phyloP scores from a whole-genome alignment of 2,329 filamentous ascomycete species.

The Aspergillus glaucus region DNA sequence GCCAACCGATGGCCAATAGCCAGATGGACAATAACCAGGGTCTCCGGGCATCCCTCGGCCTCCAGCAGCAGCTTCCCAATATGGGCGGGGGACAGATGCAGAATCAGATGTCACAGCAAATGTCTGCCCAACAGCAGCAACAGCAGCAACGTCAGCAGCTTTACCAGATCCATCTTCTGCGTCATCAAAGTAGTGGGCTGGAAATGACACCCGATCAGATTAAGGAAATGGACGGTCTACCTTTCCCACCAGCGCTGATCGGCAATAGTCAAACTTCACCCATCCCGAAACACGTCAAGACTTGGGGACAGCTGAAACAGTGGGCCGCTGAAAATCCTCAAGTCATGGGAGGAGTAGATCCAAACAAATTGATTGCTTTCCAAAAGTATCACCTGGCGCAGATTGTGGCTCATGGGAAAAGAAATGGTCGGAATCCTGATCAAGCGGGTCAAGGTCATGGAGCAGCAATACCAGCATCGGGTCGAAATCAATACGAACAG shows the following conservation, averaged over 20 bases:
- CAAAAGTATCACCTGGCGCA: constrained; percentile 43
- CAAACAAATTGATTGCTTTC: constrained; percentile 34
- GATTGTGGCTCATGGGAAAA: constrained; percentile 25
- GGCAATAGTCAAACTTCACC: constrained; percentile 27
- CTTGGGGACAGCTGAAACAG: constrained; percentile 53
- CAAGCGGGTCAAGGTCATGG: constrained; percentile 18
- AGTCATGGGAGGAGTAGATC: constrained; percentile 35
- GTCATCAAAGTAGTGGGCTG: constrained; percentile 25
- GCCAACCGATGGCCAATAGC: constrained; percentile 23
- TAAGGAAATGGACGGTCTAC: constrained; percentile 38
- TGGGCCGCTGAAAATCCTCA: constrained; percentile 45
- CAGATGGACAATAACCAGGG: constrained; percentile 29
- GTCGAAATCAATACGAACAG: constrained; percentile 24
- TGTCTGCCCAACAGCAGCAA: constrained; percentile 28
- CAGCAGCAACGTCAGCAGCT: constrained; percentile 26
- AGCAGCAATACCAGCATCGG: constrained; percentile 18
- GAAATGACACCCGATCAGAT: constrained; percentile 37
- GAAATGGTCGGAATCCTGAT: constrained; percentile 14
- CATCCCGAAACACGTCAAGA: constrained; percentile 47
- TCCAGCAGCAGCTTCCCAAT: constrained; percentile 28
- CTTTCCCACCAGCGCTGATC: constrained; percentile 33
- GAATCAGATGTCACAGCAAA: constrained; percentile 27
- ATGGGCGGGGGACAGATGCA: constrained; percentile 24
- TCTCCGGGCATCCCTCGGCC: constrained; percentile 28
- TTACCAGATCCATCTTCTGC: constrained; percentile 27